Evolutionary conservation across 2,329 filamentous ascomycete species (phyloP).

Genomic region (Ophiostoma novo-ulmi): DNA sequence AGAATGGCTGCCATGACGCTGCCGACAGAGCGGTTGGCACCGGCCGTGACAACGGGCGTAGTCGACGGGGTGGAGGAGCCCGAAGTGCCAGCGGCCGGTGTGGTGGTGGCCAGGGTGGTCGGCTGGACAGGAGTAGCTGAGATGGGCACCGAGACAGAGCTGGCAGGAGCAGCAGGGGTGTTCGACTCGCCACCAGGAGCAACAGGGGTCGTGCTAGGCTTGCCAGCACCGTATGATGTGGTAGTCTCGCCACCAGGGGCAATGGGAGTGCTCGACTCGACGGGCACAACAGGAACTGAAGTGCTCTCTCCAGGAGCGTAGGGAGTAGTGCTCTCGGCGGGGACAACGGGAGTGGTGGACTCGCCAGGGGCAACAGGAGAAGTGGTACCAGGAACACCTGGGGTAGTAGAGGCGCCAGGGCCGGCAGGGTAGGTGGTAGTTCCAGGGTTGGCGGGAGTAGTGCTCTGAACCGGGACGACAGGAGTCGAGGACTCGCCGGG

Average conservation of each 20-base stretch:
- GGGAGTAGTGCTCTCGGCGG: not conserved
- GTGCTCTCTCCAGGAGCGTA: not conserved
- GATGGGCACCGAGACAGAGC: conserved; percentile 6
- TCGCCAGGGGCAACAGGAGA: not conserved
- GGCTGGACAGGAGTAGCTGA: not conserved
- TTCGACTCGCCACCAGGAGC: too few species aligned
- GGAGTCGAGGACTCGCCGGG: not conserved
- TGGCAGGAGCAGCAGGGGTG: not conserved
- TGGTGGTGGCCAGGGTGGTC: not conserved
- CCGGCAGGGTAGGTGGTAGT: not conserved
- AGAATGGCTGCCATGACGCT: conserved; percentile 48
- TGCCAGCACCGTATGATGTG: not conserved
- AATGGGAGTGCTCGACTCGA: not conserved
- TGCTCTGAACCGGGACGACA: not conserved
- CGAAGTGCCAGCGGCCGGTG: not conserved
- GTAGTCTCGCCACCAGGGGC: not conserved
- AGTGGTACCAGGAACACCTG: not conserved
- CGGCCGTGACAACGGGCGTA: conserved; percentile 40
- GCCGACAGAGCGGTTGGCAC: conserved; percentile 48
- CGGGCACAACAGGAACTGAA: not conserved
- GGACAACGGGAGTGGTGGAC: not conserved
- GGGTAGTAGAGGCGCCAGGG: not conserved
- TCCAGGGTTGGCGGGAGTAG: not conserved
- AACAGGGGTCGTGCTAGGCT: not conserved
- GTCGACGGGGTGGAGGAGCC: conserved; percentile 28